A percentile compares a stretch with the other conserved stretches of the same genome.
These are phyloP conservation scores for Ceriops tagal DNA, from an alignment of 345 rosid species.

Conservation along the genomic window DNA sequence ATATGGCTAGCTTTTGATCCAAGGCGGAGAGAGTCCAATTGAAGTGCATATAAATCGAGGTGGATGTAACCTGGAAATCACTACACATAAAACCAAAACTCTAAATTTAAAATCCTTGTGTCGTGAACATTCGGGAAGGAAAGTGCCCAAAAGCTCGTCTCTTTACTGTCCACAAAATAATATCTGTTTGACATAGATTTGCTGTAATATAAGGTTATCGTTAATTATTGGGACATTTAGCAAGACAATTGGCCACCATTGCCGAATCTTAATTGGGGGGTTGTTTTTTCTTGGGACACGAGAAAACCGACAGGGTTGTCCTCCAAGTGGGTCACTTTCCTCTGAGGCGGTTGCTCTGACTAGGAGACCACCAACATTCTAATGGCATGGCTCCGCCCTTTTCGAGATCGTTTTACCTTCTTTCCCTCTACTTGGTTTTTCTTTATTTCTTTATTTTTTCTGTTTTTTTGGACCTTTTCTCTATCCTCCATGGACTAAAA, in stretches of 20 bases:
- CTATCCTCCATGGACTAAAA: not conserved
- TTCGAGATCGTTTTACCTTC: conserved; percentile 16
- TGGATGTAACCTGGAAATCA: conserved; percentile 1
- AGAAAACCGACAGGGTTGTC: conserved; percentile 17
- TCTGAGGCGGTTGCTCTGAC: conserved; percentile 28
- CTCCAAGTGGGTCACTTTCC: conserved; percentile 34
- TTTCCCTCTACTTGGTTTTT: not conserved
- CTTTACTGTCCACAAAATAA: not conserved
- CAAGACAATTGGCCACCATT: not conserved
- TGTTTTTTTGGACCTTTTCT: not conserved
- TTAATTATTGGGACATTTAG: not conserved
- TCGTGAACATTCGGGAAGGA: not conserved
- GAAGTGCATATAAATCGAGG: not conserved
- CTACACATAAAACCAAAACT: not conserved
- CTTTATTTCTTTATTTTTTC: not conserved
- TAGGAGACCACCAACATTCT: conserved; percentile 38
- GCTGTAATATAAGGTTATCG: not conserved
- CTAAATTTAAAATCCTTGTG: not conserved
- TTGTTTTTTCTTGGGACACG: conserved; percentile 25
- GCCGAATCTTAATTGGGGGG: not conserved
- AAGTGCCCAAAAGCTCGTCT: not conserved
- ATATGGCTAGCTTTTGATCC: conserved; percentile 1
- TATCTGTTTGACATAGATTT: too few species aligned
- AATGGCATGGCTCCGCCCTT: conserved; percentile 37
- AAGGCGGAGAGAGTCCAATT: not conserved